Evolutionary conservation across 805 yeast species (phyloP).

Genomic region (Scheffersomyces spartinae): DNA sequence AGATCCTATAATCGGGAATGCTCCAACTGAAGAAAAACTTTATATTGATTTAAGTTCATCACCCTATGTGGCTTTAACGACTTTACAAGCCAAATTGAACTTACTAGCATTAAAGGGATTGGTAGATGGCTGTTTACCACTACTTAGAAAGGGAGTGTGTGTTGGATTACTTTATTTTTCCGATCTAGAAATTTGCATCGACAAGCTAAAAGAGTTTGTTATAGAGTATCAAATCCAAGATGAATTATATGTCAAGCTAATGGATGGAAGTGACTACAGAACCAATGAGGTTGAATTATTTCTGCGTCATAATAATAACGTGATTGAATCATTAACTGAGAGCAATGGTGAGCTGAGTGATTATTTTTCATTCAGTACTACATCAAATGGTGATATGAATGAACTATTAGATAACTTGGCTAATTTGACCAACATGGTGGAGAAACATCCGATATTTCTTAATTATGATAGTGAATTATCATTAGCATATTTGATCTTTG

Average conservation of each 20-base stretch:
- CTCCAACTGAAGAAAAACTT: slow-evolving; percentile 4
- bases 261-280: too few species aligned
- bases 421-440: slow-evolving; percentile 31
- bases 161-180: slow-evolving; percentile 40
- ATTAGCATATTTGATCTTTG: slow-evolving; percentile 39
- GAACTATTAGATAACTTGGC: slow-evolving; percentile 14
- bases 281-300: too few species aligned
- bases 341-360: too few species aligned
- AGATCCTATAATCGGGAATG: neutral
- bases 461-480: slow-evolving; percentile 37
- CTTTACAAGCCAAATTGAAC: slow-evolving; percentile 21
- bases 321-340: too few species aligned
- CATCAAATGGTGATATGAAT: too few species aligned
- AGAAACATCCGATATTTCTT: slow-evolving; percentile 34
- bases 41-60: slow-evolving; percentile 27
- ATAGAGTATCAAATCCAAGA: slow-evolving; percentile 12
- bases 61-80: slow-evolving; percentile 18
- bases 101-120: slow-evolving; percentile 29
- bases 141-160: slow-evolving; percentile 21
- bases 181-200: slow-evolving; percentile 40
- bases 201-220: slow-evolving; percentile 23
- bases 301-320: too few species aligned
- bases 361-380: too few species aligned
- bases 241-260: slow-evolving; percentile 18
- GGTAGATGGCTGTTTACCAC: slow-evolving; percentile 42